Evolutionary conservation across 768 basidiomycete genomes (phyloP).

Genomic region (Boletus eberwhitei): DNA sequence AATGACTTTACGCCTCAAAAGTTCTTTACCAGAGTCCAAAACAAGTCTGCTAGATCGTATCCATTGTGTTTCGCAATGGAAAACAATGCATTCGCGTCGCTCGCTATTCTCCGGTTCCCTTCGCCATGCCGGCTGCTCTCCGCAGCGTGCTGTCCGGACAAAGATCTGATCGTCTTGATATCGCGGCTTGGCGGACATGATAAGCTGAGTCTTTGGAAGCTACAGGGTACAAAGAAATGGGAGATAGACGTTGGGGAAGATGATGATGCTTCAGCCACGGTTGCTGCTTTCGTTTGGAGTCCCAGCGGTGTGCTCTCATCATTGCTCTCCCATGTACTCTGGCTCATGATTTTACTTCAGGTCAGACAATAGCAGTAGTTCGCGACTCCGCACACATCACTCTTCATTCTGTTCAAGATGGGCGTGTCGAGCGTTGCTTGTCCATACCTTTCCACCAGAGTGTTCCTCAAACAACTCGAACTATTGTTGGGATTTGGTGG

Average conservation of each 20-base stretch:
- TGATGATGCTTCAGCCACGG: slow-evolving; percentile 42
- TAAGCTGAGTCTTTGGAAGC: slow-evolving; percentile 75
- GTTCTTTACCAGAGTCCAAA: slow-evolving; percentile 8
- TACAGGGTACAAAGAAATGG: slow-evolving; percentile 78
- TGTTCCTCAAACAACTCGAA: slow-evolving; percentile 15
- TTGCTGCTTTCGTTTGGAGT: slow-evolving; percentile 72
- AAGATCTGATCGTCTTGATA: slow-evolving; percentile 70
- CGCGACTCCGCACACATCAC: slow-evolving; percentile 67
- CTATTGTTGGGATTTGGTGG: slow-evolving; percentile 70
- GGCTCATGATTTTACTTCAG: slow-evolving; percentile 31
- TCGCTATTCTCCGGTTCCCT: slow-evolving; percentile 57
- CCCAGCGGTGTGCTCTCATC: slow-evolving; percentile 59
- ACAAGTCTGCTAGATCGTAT: background rate
- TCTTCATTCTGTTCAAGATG: slow-evolving; percentile 78
- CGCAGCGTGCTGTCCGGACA: slow-evolving; percentile 80
- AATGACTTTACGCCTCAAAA: slow-evolving; percentile 10
- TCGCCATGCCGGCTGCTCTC: slow-evolving; percentile 54
- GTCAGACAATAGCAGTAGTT: slow-evolving; percentile 68
- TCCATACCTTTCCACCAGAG: slow-evolving; percentile 29
- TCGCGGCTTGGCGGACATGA: slow-evolving; percentile 67
- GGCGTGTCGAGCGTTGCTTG: slow-evolving; percentile 50
- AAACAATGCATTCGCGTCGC: slow-evolving; percentile 47
- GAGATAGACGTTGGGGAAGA: slow-evolving; percentile 64
- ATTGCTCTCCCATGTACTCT: background rate
- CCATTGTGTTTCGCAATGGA: slow-evolving; percentile 32